Conservation (phyloP, 225 moss, liverwort and hornwort species). For the Climacium dendroides region DNA sequence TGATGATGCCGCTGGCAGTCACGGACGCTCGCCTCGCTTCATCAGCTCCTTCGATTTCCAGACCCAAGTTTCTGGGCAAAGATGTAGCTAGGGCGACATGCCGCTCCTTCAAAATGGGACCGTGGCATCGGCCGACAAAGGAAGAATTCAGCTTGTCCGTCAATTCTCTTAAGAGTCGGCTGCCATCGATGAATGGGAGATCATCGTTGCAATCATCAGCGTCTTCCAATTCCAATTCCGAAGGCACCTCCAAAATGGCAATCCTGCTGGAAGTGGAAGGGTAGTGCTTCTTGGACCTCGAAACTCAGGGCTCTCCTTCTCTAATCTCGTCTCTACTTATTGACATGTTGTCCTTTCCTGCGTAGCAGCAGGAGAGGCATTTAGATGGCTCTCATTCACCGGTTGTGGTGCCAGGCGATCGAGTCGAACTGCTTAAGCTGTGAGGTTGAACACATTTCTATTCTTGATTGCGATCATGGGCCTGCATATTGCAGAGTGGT, state of each 20-base stretch:
- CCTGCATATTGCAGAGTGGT: slow-evolving; percentile 61
- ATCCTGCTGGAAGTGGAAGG: slow-evolving; percentile 83
- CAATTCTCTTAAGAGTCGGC: background rate
- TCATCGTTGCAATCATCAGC: slow-evolving; percentile 3
- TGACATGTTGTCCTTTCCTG: background rate
- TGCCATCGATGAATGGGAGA: background rate
- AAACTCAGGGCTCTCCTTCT: background rate
- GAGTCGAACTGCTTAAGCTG: slow-evolving; percentile 9
- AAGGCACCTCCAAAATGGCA: slow-evolving; percentile 22
- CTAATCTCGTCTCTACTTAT: background rate
- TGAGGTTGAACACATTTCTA: slow-evolving; percentile 2
- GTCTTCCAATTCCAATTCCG: background rate
- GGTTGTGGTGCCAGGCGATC: background rate
- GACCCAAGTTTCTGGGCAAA: background rate
- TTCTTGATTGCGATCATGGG: slow-evolving; percentile 9
- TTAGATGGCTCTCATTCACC: slow-evolving; percentile 1
- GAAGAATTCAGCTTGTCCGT: background rate
- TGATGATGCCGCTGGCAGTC: background rate
- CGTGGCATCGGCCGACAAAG: background rate
- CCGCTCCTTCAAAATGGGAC: background rate
- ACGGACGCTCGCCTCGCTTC: background rate
- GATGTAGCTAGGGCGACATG: background rate
- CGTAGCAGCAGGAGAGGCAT: background rate
- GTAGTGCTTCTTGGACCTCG: slow-evolving; percentile 12
- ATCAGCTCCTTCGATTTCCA: background rate